Base-by-base conservation (phyloP, 2,329 filamentous ascomycete genomes). In the Aspergillus clavatus region DNA sequence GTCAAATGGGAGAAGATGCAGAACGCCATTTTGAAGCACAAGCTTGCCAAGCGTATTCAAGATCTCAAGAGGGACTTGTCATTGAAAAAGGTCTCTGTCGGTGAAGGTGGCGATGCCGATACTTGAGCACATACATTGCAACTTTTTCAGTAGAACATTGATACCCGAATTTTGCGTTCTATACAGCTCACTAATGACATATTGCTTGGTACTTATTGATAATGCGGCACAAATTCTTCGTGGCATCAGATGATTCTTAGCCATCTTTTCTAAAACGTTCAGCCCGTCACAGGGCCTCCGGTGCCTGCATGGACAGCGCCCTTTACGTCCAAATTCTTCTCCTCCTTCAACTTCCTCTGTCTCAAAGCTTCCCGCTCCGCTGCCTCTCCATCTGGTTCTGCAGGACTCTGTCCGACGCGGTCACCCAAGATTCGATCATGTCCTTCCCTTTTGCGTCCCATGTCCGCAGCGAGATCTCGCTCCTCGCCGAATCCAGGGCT, bases 21-120 rank as follows among this genome's bases (percentile, higher is more conserved):
- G 41, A 72, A 72, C 40, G 53, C 58, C 4, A 72, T 72, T 48
- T 45, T 72, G 41, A 68, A 67, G 48, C 58, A 57, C 42, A 74
- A 74, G 57, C 65, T 73, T 51, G 66, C 67, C 22, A 66, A 66
- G 47, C 68, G 71, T 11, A 69, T 71, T 28, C 68, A 72, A 31
- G 59, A 67, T 40, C 53, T 73, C 23, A 70, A 71, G 55, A 67
- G 67, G 51, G 71, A 72, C 45, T 49, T 73, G 37, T 63, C 66
- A 19, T 53, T 71, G 40, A 73, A 72, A 57, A 73, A 69, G 51
- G 66, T 69, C 12, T 68, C 67, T 3, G 59, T 69, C 43, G 68
- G 68, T 23, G 61, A 69, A 43, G 59, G 59, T 3, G 62, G 59
- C 14, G 66, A 66, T 38, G 56, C 54, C 31, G 60, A 64, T 48